These are phyloP conservation scores for Sporobolomyces roseus DNA, from an alignment of 768 basidiomycete genomes.

Conservation along the genomic window DNA sequence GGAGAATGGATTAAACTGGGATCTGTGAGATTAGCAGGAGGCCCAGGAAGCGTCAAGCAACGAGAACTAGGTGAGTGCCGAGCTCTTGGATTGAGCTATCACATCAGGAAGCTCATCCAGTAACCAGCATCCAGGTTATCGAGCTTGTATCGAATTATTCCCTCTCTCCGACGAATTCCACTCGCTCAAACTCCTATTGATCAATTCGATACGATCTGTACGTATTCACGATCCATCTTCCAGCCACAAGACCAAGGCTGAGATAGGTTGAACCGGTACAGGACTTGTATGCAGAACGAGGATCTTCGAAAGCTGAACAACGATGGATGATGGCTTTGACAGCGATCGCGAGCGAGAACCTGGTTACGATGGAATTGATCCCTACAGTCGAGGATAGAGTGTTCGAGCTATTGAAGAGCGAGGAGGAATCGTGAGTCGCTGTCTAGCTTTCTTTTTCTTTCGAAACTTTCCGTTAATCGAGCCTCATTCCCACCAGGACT, in stretches of 20 bases:
- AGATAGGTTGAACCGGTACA: not conserved
- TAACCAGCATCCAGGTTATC: too few species aligned
- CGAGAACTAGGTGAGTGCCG: conserved; percentile 8
- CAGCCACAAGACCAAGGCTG: too few species aligned
- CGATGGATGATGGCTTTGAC: conserved; percentile 9
- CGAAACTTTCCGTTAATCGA: too few species aligned
- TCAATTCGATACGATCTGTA: conserved; percentile 28
- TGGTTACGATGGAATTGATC: conserved; percentile 10
- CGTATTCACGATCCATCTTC: not conserved
- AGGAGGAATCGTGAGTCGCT: not conserved
- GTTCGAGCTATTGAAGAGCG: conserved; percentile 2
- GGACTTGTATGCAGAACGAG: conserved; percentile 10
- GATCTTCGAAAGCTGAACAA: not conserved
- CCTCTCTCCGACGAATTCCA: not conserved
- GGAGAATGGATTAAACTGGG: conserved; percentile 15
- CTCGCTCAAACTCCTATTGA: conserved; percentile 29
- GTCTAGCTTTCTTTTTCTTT: too few species aligned
- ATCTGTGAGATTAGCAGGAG: conserved; percentile 17
- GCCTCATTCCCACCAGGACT: too few species aligned
- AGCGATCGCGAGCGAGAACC: not conserved
- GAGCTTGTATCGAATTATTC: conserved; percentile 33
- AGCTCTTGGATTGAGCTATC: not conserved
- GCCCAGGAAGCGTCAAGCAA: not conserved
- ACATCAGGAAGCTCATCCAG: too few species aligned
- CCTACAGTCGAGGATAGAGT: conserved; percentile 18